Base-by-base conservation (phyloP, 306 rosid species). In the Prinsepia uniflora region DNA sequence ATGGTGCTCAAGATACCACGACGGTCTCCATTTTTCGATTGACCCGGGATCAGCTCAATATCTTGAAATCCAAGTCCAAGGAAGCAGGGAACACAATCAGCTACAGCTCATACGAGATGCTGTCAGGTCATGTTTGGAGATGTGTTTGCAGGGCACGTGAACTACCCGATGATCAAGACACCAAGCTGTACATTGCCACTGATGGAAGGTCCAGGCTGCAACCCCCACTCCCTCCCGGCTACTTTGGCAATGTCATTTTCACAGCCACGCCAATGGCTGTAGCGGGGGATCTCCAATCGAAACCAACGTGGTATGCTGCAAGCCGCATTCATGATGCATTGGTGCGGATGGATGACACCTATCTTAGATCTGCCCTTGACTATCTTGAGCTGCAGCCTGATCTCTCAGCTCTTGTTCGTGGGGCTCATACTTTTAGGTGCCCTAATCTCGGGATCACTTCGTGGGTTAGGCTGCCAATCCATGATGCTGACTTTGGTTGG, bases 401-500 rank as follows among this genome's bases (percentile, higher is more conserved):
- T 75, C 69, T 94, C 0, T 87, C 92, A 2, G 96, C 90, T 0
- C 90, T 90, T 12, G 94, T 86, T 47, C 94, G 97, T 0, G 97
- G 96, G 0, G 90, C 95, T 0, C 96, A 94, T 45, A 86, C 90
- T 43, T 94, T 94, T 42, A 82, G 86, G 77, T 90, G 98, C 48
- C 98, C 98, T 0, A 94, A 94, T 70, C 96, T 94, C 9, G 97
- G 96, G 10, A 94, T 94, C 67, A 90, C 96, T n/a, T 90, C 96
- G 43, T 94, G 98, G 98, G 82, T 75, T 10, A 84, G 97, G 76
- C 86, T 94, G 70, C 98, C 98, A 0, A 87, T 94, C 22, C 87
- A 94, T 42, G 96, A 94, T 67, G 98, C 98, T 71, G 95, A 94
- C 57, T 94, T 94, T 45, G 98, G 98, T 56, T 94, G 97, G 97